A percentile compares a stretch with the other conserved stretches of the same genome.
Evolutionary conservation across 106 monocot species (phyloP).

Genomic region (Hemerocallis citrina): DNA sequence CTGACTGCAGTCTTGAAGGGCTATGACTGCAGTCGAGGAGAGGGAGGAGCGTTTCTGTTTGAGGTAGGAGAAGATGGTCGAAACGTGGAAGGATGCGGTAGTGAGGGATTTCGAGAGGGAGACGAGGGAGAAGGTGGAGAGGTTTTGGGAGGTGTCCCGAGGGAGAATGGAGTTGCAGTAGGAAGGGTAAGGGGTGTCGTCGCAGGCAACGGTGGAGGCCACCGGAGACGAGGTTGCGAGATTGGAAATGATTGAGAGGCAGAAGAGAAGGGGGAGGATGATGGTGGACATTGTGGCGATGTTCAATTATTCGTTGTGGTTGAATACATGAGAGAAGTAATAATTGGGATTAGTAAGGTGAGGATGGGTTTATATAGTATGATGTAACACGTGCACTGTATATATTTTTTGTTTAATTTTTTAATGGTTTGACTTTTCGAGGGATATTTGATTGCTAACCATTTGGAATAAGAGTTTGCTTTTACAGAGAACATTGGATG

Average conservation of each 20-base stretch:
- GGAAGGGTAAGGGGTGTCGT: constrained; percentile 30
- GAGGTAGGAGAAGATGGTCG: constrained; percentile 14
- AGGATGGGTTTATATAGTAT: constrained; percentile 6
- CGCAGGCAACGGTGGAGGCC: constrained; percentile 30
- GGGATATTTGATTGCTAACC: too few relatives aligned
- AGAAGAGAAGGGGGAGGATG: constrained; percentile 5
- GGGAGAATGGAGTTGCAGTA: constrained; percentile 47
- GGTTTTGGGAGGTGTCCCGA: constrained; percentile 11
- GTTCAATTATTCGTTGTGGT: too few relatives aligned
- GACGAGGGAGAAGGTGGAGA: constrained; percentile 43
- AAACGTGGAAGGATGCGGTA: constrained; percentile 22
- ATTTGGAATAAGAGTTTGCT: too few relatives aligned
- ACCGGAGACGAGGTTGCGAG: constrained; percentile 20
- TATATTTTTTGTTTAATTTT: too few relatives aligned
- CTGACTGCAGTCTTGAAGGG: background rate
- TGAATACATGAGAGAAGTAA: too few relatives aligned
- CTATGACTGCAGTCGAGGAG: background rate
- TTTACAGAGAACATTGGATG: too few relatives aligned
- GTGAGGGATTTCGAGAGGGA: constrained; percentile 40
- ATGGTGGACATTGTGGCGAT: too few relatives aligned
- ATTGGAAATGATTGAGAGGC: background rate
- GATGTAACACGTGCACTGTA: too few relatives aligned
- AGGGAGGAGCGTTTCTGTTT: background rate
- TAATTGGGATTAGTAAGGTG: too few relatives aligned
- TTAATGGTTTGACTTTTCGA: too few relatives aligned